Evolutionary conservation across 148 eudicot species (phyloP).

Genomic region (Vaccinium corymbosum): DNA sequence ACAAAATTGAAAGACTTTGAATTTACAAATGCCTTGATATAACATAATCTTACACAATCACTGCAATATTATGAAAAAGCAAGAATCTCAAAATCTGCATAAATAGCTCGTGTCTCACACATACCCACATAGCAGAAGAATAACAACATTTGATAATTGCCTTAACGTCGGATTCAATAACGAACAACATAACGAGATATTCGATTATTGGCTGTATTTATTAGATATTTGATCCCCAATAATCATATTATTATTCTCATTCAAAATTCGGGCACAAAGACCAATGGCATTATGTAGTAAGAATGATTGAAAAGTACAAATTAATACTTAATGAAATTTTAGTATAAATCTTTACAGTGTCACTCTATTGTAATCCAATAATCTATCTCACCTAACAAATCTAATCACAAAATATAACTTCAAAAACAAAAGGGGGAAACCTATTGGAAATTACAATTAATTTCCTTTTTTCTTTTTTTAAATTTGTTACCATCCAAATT

Average conservation of each 20-base stretch:
- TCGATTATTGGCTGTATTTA: too few species aligned
- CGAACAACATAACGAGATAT: neutral
- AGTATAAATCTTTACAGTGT: neutral
- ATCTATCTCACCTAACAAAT: conserved; percentile 3
- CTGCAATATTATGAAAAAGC: too few species aligned
- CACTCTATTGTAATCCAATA: neutral
- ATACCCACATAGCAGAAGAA: neutral
- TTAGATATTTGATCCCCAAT: too few species aligned
- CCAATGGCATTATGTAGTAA: neutral
- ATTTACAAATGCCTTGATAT: too few species aligned
- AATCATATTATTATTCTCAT: too few species aligned
- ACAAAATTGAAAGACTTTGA: too few species aligned
- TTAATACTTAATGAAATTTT: neutral
- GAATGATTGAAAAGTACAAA: neutral
- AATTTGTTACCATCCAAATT: neutral
- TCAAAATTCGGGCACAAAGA: neutral
- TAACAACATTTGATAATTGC: neutral
- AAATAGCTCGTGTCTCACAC: too few species aligned
- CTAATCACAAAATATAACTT: neutral
- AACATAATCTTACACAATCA: too few species aligned
- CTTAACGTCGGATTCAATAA: neutral
- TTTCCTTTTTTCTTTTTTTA: neutral
- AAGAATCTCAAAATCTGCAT: too few species aligned
- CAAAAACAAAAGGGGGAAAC: too few species aligned
- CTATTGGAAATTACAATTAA: neutral